Percentiles rank a stretch among this genome's conserved stretches.
phyloP scores from a whole-genome alignment of 768 basidiomycete species.

The Xanthoconium purpureum region DNA sequence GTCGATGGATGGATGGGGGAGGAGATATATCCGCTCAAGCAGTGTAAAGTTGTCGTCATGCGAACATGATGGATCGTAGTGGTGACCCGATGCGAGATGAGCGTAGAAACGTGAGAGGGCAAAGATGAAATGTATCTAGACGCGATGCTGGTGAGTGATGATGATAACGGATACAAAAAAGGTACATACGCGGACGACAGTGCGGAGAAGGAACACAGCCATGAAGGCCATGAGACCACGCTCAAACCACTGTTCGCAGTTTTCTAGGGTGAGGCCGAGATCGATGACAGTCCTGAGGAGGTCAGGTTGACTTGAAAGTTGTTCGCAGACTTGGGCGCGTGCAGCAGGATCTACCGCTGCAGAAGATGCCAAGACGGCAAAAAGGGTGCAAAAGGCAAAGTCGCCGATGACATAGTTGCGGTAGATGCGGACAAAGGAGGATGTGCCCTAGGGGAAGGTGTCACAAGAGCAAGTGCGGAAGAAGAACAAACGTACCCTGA shows the following conservation, averaged over 20 bases:
- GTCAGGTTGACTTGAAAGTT: conserved; percentile 72
- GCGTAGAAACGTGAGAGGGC: conserved; percentile 66
- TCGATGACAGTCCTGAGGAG: conserved; percentile 67
- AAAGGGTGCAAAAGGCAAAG: conserved; percentile 64
- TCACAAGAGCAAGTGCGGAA: background rate
- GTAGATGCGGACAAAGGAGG: conserved; percentile 71
- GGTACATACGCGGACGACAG: conserved; percentile 61
- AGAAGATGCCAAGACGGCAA: conserved; percentile 54
- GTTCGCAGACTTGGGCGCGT: conserved; percentile 66
- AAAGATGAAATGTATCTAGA: conserved; percentile 72
- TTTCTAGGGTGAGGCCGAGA: conserved; percentile 72
- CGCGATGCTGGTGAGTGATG: background rate
- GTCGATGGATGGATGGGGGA: conserved; percentile 36
- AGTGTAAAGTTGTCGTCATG: conserved; percentile 27
- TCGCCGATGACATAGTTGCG: conserved; percentile 81
- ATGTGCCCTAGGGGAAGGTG: conserved; percentile 46
- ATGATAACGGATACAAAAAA: background rate
- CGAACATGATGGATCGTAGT: conserved; percentile 1
- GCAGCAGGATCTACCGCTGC: conserved; percentile 53
- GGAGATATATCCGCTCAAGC: conserved; percentile 62
- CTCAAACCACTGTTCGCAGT: conserved; percentile 79
- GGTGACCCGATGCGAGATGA: conserved; percentile 46
- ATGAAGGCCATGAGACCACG: conserved; percentile 58
- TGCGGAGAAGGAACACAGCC: conserved; percentile 55
- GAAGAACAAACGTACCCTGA: conserved; percentile 48